Percentiles rank a stretch among this genome's conserved stretches.
phyloP scores from a whole-genome alignment of 2,329 filamentous ascomycete genomes.

The Hirsutella thompsonii region DNA sequence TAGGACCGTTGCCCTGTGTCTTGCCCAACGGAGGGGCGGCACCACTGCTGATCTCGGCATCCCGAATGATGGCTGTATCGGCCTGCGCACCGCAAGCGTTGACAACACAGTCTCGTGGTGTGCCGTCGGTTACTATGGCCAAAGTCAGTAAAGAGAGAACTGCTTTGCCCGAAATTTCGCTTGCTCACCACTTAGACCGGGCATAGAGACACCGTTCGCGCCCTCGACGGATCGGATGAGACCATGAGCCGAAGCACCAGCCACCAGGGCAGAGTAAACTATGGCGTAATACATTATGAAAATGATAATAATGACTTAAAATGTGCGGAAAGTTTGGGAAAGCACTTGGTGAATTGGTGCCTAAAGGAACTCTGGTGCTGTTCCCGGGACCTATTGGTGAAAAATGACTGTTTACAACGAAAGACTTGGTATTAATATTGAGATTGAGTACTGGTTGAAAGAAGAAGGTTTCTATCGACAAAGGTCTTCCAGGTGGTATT shows the following conservation, averaged over 20 bases:
- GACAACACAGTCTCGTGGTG: constrained; percentile 51
- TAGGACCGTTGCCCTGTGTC: constrained; percentile 44
- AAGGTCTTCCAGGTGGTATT: too few species aligned
- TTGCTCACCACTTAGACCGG: constrained; percentile 30
- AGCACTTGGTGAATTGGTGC: too few species aligned
- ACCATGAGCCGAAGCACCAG: constrained; percentile 43
- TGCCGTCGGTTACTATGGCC: constrained; percentile 45
- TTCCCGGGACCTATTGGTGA: too few species aligned
- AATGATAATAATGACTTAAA: too few species aligned
- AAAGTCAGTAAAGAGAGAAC: neutral
- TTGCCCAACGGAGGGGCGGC: constrained; percentile 46
- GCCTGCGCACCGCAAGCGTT: constrained; percentile 52
- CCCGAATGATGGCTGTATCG: constrained; percentile 56
- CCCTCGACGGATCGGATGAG: constrained; percentile 42
- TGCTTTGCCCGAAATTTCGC: neutral
- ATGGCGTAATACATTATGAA: constrained; percentile 17
- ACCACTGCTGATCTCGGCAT: constrained; percentile 40
- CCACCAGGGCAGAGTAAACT: constrained; percentile 21
- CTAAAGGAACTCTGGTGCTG: too few species aligned
- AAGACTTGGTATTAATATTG: too few species aligned
- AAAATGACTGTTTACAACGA: too few species aligned
- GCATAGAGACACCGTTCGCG: constrained; percentile 50
- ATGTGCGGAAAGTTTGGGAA: too few species aligned
- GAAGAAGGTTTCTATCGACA: too few species aligned
- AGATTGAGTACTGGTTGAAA: too few species aligned